Evolutionary conservation across 2,329 filamentous ascomycete genomes (phyloP).

Genomic region (Zymoseptoria pseudotritici): DNA sequence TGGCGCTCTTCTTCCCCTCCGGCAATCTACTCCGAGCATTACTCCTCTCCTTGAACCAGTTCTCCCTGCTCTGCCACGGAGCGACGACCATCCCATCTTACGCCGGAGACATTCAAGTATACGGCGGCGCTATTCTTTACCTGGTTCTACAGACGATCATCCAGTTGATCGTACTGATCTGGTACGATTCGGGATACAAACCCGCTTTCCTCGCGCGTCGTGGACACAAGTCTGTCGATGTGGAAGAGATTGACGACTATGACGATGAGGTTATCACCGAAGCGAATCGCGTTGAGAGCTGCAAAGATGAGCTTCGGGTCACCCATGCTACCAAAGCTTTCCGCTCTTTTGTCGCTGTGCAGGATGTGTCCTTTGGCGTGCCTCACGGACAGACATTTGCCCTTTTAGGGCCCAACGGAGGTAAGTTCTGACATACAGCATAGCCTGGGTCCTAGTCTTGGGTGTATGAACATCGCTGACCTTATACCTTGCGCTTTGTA

Average conservation of each 20-base stretch:
- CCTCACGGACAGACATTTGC: constrained; percentile 77
- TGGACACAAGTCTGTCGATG: constrained; percentile 34
- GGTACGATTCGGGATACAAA: constrained; percentile 65
- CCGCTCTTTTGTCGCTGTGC: constrained; percentile 67
- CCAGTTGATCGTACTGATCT: constrained; percentile 66
- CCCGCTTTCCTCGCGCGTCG: constrained; percentile 51
- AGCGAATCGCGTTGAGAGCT: constrained; percentile 53
- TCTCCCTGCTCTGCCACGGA: constrained; percentile 65
- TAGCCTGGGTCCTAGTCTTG: neutral
- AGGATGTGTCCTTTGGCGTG: constrained; percentile 75
- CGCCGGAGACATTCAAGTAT: constrained; percentile 64
- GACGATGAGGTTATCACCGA: constrained; percentile 58
- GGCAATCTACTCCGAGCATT: constrained; percentile 67
- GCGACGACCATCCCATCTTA: constrained; percentile 56
- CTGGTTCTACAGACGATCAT: constrained; percentile 65
- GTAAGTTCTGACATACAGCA: neutral
- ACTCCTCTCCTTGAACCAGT: constrained; percentile 73
- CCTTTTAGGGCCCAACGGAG: constrained; percentile 59
- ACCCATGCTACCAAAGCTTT: constrained; percentile 76
- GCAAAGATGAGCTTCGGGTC: constrained; percentile 66
- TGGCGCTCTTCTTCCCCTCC: constrained; percentile 67
- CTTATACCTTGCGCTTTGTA: too few relatives aligned
- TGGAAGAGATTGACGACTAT: constrained; percentile 38
- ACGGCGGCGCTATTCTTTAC: constrained; percentile 79
- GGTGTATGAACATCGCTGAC: too few relatives aligned